phyloP scores from a whole-genome alignment of 768 basidiomycete genomes.

The Kockovaella imperatae region DNA sequence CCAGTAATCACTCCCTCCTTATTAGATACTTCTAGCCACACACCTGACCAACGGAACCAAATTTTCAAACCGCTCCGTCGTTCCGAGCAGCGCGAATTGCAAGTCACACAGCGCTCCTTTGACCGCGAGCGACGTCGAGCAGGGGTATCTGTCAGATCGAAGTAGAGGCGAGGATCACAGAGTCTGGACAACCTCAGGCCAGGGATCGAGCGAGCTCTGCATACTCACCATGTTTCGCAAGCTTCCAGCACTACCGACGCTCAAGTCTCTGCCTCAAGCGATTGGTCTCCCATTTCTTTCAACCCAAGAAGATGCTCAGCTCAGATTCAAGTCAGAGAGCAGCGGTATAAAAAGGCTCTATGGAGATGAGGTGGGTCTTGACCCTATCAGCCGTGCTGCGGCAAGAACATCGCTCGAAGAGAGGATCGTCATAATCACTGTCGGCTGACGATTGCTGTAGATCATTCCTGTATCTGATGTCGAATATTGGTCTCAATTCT shows the following conservation, averaged over 20 bases:
- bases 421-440: neutral
- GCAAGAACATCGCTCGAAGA: neutral
- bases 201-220: too few relatives aligned
- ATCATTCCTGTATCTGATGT: conserved; percentile 64
- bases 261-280: conserved; percentile 39
- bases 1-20: too few relatives aligned
- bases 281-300: conserved; percentile 44
- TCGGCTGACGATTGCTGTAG: conserved; percentile 46
- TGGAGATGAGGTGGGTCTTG: conserved; percentile 63
- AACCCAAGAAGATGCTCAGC: conserved; percentile 67
- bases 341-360: conserved; percentile 70
- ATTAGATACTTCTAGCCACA: too few relatives aligned
- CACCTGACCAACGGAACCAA: too few relatives aligned
- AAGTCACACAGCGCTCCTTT: too few relatives aligned
- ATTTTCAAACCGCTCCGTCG: too few relatives aligned
- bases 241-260: conserved; percentile 30
- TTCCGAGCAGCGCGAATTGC: too few relatives aligned
- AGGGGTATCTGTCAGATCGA: too few relatives aligned
- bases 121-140: too few relatives aligned
- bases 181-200: too few relatives aligned
- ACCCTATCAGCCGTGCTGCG: too few relatives aligned
- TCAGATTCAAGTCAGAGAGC: conserved; percentile 76
- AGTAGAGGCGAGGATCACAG: too few relatives aligned
- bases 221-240: conserved; percentile 26
- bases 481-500: conserved; percentile 86